Conservation (phyloP, 2,329 filamentous ascomycete species). For the Arthroderma uncinatum region DNA sequence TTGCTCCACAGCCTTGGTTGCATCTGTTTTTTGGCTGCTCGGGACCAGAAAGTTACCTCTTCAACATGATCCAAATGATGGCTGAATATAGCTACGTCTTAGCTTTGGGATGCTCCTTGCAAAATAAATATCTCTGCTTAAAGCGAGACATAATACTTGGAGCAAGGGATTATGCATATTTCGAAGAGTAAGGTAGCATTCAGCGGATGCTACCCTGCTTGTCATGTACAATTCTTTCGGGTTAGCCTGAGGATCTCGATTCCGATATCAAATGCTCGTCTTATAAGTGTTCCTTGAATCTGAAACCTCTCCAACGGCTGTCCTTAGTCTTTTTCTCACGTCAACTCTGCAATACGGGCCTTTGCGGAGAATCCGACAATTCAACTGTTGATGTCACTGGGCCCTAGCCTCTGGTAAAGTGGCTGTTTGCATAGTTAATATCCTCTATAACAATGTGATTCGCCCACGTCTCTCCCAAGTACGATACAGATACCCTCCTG, state of each 20-base stretch:
- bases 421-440: not conserved
- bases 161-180: not conserved
- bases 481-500: not conserved
- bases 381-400: not conserved
- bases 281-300: not conserved
- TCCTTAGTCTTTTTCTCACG: not conserved
- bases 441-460: not conserved
- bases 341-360: not conserved
- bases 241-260: not conserved
- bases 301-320: conserved; percentile 6
- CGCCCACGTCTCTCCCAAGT: not conserved
- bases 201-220: not conserved
- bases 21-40: not conserved
- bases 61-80: not conserved
- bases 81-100: not conserved
- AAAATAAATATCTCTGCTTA: not conserved
- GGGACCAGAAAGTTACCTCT: not conserved
- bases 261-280: not conserved
- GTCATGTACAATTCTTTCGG: not conserved
- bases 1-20: not conserved
- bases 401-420: not conserved
- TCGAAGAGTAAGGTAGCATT: not conserved
- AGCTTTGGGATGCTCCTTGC: not conserved
- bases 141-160: not conserved
- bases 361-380: not conserved